phyloP scores from a whole-genome alignment of 2,329 filamentous ascomycete genomes.

The Fusarium sp. region DNA sequence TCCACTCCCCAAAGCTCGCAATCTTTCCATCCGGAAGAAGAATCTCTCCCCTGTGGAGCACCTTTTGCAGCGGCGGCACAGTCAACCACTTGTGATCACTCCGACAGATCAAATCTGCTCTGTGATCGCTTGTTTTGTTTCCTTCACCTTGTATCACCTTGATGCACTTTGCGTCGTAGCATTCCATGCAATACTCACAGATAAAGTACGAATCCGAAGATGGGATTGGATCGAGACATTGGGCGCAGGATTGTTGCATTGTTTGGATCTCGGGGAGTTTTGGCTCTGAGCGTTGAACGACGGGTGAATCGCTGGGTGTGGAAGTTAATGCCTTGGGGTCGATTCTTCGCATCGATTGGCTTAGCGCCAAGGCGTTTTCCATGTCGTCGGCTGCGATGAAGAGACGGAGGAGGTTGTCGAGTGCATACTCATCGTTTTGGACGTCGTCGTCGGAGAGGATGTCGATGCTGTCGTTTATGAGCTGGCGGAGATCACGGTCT shows the following conservation, averaged over 20 bases:
- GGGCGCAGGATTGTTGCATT: constrained; percentile 51
- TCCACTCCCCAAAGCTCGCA: constrained; percentile 52
- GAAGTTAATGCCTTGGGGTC: constrained; percentile 45
- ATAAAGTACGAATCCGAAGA: constrained; percentile 49
- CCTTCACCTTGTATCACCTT: constrained; percentile 46
- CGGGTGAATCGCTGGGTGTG: constrained; percentile 46
- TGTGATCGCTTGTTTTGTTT: constrained; percentile 47
- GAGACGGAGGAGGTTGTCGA: constrained; percentile 55
- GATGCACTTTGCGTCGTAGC: constrained; percentile 53
- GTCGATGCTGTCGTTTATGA: constrained; percentile 53
- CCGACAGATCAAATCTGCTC: constrained; percentile 48
- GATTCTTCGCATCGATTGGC: constrained; percentile 54
- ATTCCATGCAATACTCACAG: constrained; percentile 55
- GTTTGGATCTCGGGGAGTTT: constrained; percentile 53
- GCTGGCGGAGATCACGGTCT: constrained; percentile 44
- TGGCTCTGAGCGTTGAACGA: constrained; percentile 47
- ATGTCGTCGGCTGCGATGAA: constrained; percentile 54
- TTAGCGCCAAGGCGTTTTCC: constrained; percentile 51
- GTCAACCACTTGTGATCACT: constrained; percentile 54
- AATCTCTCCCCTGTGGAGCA: constrained; percentile 54
- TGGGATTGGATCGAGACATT: constrained; percentile 52
- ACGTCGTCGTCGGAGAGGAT: constrained; percentile 56
- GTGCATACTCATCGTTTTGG: constrained; percentile 55
- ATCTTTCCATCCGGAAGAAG: constrained; percentile 49
- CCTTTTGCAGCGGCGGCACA: constrained; percentile 51